phyloP scores from a whole-genome alignment of 163 green algal genomes.

The Smithsoniella earleae region DNA sequence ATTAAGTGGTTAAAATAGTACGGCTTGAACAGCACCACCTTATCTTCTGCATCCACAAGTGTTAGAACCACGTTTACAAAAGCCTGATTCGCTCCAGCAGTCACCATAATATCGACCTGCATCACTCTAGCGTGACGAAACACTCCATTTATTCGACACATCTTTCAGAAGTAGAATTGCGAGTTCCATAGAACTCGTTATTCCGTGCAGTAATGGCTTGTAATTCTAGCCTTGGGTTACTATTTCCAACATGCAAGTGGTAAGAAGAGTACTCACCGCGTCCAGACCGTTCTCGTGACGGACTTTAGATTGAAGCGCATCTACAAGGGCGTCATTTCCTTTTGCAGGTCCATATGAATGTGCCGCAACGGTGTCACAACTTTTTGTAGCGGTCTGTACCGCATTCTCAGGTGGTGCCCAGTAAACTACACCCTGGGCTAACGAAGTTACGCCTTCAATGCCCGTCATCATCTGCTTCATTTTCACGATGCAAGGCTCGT shows the following conservation, averaged over 20 bases:
- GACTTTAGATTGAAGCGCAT: constrained; percentile 55
- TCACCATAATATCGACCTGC: constrained; percentile 81
- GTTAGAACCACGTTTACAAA: constrained; percentile 82
- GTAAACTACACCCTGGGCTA: constrained; percentile 27
- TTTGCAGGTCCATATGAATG: constrained; percentile 54
- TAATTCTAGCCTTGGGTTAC: no score
- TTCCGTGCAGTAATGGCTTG: background rate
- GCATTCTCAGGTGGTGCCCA: constrained; percentile 19
- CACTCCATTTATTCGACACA: background rate
- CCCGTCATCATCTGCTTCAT: constrained; percentile 29
- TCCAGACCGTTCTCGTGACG: constrained; percentile 50
- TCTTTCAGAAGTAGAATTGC: background rate
- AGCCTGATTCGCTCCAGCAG: constrained; percentile 83
- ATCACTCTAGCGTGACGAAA: background rate
- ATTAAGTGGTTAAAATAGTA: constrained; percentile 96
- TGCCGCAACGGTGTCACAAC: constrained; percentile 16
- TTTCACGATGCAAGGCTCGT: constrained; percentile 30
- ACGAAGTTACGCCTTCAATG: background rate
- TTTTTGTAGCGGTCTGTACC: background rate
- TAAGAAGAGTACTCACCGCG: no score
- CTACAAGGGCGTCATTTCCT: constrained; percentile 51
- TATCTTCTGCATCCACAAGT: constrained; percentile 53
- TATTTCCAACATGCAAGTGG: no score
- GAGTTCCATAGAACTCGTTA: background rate
- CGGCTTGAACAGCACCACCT: constrained; percentile 66